phyloP scores from a whole-genome alignment of 2,329 filamentous ascomycete species.

The Colletotrichum sp. region DNA sequence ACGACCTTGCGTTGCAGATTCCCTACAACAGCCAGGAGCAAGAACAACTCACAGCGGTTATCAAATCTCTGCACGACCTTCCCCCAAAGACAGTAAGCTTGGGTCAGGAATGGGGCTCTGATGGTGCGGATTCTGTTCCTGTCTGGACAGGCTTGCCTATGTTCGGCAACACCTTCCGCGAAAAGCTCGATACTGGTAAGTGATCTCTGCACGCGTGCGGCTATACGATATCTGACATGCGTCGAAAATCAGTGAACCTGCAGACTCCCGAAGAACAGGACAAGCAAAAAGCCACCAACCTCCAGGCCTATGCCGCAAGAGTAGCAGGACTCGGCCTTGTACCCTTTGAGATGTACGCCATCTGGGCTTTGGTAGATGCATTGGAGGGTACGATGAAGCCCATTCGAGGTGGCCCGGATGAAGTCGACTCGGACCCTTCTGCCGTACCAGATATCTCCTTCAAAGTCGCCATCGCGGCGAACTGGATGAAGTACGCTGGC shows the following conservation, averaged over 20 bases:
- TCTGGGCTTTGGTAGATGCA: not conserved
- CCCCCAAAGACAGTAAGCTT: not conserved
- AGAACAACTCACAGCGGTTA: not conserved
- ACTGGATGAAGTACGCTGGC: not conserved
- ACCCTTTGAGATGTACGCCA: not conserved
- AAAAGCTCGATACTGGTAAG: not conserved
- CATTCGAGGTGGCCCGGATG: not conserved
- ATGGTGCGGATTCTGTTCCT: not conserved
- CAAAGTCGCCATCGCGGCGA: not conserved
- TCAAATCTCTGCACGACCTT: not conserved
- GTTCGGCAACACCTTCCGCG: not conserved
- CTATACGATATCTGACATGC: not conserved
- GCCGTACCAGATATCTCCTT: not conserved
- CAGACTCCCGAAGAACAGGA: not conserved
- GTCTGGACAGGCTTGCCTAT: not conserved
- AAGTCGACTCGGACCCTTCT: not conserved
- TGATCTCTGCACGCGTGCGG: fast-evolving
- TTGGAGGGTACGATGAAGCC: not conserved
- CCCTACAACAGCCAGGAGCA: not conserved
- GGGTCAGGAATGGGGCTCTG: not conserved
- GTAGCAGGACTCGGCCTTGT: not conserved
- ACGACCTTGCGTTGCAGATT: not conserved
- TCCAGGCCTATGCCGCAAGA: not conserved
- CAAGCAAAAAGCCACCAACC: not conserved
- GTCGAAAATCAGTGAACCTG: not conserved